phyloP scores from a whole-genome alignment of 441 rosid species.

The Aquilaria agallochum region DNA sequence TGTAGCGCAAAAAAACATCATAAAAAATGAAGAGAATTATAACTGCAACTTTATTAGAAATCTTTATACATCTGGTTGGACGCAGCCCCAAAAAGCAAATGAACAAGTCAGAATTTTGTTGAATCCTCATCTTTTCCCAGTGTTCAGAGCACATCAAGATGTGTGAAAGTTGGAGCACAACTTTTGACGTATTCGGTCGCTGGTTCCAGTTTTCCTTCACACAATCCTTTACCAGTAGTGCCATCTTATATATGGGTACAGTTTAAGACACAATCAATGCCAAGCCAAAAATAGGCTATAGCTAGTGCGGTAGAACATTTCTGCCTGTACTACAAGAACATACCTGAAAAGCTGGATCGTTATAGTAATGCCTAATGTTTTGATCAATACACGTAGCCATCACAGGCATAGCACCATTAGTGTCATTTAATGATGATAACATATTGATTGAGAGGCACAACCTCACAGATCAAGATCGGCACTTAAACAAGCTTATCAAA shows the following conservation, averaged over 20 bases:
- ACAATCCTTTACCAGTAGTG: slow-evolving; percentile 26
- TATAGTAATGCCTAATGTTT: slow-evolving; percentile 17
- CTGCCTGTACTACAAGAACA: background rate
- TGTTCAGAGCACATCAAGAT: slow-evolving; percentile 13
- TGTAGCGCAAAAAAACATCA: too few species aligned
- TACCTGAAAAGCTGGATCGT: slow-evolving; percentile 22
- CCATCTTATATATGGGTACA: slow-evolving; percentile 18
- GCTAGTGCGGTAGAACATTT: too few species aligned
- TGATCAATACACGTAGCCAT: slow-evolving; percentile 20
- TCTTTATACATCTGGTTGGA: too few species aligned
- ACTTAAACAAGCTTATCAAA: too few species aligned
- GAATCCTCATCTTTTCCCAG: slow-evolving; percentile 9
- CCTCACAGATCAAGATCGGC: too few species aligned
- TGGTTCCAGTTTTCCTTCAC: slow-evolving; percentile 25
- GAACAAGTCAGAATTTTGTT: background rate
- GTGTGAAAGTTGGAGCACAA: slow-evolving; percentile 23
- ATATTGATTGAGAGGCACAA: slow-evolving; percentile 1
- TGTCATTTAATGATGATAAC: slow-evolving; percentile 18
- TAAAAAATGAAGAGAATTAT: too few species aligned
- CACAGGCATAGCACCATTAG: slow-evolving; percentile 9
- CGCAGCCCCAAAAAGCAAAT: too few species aligned
- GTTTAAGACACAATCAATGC: too few species aligned
- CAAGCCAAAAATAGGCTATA: too few species aligned
- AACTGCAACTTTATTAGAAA: too few species aligned
- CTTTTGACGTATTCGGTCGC: slow-evolving; percentile 27